Base-by-base conservation (phyloP, 768 basidiomycete genomes). In the Pleurotus tuoliensis region DNA sequence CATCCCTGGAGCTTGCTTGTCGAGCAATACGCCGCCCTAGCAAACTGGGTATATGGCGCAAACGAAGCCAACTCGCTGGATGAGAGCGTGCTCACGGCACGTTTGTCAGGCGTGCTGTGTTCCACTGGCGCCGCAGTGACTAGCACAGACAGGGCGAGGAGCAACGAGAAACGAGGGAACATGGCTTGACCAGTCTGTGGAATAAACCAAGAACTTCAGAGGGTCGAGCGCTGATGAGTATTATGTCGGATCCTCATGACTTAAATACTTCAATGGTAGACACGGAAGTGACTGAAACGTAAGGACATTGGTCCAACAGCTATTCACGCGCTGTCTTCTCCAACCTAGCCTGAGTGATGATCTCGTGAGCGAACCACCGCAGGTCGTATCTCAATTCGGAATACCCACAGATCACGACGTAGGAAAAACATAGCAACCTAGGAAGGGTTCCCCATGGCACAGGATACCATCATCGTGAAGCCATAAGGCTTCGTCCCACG, bases 21-120 rank as follows among this genome's bases (percentile, higher is more conserved):
- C 3, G 70, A 40, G 59, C 83, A 84, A 63, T 84, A 84, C 13
- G 82, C 78, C 1, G 82, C 83, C 25, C 80, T 71, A 20, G 83
- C 79, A 63, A 84, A 79, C 63, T 80, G 71, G 0, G 78, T 74
- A 52, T 72, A 83, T 7, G 81, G 80, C 0, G 71, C 67, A 24
- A 79, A 71, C n/a, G 58, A 66, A 9, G 71, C 54, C 43, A 81
- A 63, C 49, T 75, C 66, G 0, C 63, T 46, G 0, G 70, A 11
- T 0, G 76, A 69, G 4, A 72, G 25, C 5, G 63, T 53, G 5
- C 68, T 65, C 6, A 63, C 61, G 5, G 61, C 48, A 25, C 51
- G 51, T n/a, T 41, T 53, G n/a, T 6, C 39, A 9, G n/a, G 48
- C 3, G 13, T 13, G 46, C 16, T 34, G 15, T 50, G 34, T 13